These are phyloP conservation scores for Boletus subparvulus DNA, from an alignment of 768 basidiomycete genomes.

Conservation along the genomic window DNA sequence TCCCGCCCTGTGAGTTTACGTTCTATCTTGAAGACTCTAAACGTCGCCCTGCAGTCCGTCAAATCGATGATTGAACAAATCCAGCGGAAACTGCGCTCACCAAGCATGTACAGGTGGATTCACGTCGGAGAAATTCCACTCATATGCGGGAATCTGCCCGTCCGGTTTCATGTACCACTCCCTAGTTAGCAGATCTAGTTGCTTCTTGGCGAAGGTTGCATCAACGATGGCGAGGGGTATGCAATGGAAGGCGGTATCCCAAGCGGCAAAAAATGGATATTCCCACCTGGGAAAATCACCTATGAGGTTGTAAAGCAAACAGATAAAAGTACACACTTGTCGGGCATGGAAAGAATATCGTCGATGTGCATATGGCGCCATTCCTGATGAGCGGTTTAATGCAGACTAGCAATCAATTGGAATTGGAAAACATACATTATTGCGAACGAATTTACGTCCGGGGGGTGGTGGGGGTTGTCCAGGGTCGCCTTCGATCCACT, in stretches of 20 bases:
- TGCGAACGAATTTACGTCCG: slow-evolving; percentile 80
- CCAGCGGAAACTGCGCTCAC: slow-evolving; percentile 37
- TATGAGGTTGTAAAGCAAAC: neutral
- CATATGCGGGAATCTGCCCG: slow-evolving; percentile 97
- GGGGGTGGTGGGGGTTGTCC: slow-evolving; percentile 94
- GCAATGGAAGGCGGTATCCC: slow-evolving; percentile 99
- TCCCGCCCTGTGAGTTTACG: slow-evolving; percentile 90
- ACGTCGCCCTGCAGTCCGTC: slow-evolving; percentile 71
- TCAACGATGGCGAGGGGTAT: slow-evolving; percentile 97
- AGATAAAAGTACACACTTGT: slow-evolving; percentile 62
- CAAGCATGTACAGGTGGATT: slow-evolving; percentile 99
- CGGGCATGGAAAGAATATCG: slow-evolving; percentile 98
- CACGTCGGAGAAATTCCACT: slow-evolving; percentile 99
- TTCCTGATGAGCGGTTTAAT: slow-evolving; percentile 48
- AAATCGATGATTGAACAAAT: neutral
- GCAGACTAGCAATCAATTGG: neutral
- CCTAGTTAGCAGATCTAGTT: slow-evolving; percentile 90
- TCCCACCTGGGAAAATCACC: slow-evolving; percentile 67
- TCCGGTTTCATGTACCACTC: slow-evolving; percentile 99
- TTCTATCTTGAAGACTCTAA: slow-evolving; percentile 99
- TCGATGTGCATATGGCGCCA: slow-evolving; percentile 96
- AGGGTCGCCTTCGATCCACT: slow-evolving; percentile 95
- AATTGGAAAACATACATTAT: slow-evolving; percentile 52
- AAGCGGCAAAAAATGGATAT: slow-evolving; percentile 98
- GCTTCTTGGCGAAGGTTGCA: slow-evolving; percentile 94